Conservation (phyloP, 2,329 filamentous ascomycete species). For the Apiospora kogelbergensis region DNA sequence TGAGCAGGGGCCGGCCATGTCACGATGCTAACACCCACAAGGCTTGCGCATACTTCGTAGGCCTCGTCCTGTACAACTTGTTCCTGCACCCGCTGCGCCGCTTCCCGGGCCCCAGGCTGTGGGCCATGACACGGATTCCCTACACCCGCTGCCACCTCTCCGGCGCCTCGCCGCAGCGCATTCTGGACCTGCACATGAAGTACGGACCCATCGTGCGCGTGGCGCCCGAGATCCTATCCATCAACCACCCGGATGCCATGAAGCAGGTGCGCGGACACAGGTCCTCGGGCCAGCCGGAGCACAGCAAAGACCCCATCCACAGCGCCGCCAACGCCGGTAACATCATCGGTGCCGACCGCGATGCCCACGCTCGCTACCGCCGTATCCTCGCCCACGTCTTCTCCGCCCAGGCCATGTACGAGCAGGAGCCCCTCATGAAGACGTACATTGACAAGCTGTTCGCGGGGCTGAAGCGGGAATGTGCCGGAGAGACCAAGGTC, state of each 20-base stretch:
- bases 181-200: constrained; percentile 2
- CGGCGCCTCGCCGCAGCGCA: constrained; percentile 12
- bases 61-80: constrained; percentile 19
- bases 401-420: not conserved
- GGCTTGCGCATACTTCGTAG: not conserved
- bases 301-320: not conserved
- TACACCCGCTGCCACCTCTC: not conserved
- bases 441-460: constrained; percentile 8
- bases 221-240: not conserved
- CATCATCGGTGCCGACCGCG: not conserved
- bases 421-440: not conserved
- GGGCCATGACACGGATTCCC: constrained; percentile 14
- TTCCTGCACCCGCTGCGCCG: constrained; percentile 23
- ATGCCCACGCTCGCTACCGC: not conserved
- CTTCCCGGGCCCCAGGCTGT: constrained; percentile 22
- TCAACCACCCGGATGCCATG: not conserved
- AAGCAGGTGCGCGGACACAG: not conserved
- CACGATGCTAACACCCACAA: not conserved
- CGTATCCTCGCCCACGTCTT: constrained; percentile 5
- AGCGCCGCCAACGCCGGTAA: not conserved
- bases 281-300: not conserved
- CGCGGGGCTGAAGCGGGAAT: not conserved
- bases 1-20: not conserved
- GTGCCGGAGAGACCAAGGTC: not conserved
- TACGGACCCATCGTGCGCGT: constrained; percentile 7